Conservation (phyloP, 129 eudicot species). For the Flaveria linearis region DNA sequence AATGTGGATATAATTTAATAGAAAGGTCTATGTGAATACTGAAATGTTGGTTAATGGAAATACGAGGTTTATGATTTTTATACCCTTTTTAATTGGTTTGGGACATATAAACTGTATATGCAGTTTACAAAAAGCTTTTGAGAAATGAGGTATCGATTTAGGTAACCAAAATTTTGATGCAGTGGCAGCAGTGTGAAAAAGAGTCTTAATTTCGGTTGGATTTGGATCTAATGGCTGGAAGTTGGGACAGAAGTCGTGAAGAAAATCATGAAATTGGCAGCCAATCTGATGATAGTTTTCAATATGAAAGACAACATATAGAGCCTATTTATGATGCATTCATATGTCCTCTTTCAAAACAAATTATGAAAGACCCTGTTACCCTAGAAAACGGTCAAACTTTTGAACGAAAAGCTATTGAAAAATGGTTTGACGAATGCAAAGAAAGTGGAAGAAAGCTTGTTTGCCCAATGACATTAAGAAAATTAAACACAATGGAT, state of each 20-base stretch:
- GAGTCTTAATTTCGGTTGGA: conserved; percentile 5
- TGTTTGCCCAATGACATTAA: conserved; percentile 66
- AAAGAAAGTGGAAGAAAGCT: conserved; percentile 67
- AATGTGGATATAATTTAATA: background rate
- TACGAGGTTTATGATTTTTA: too few relatives aligned
- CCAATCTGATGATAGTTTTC: conserved; percentile 78
- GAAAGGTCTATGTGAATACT: background rate
- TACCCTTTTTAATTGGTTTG: background rate
- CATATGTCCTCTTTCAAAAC: conserved; percentile 83
- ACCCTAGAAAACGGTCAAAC: conserved; percentile 81
- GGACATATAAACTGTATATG: background rate
- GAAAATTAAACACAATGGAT: conserved; percentile 64
- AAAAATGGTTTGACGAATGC: conserved; percentile 86
- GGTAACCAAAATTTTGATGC: conserved; percentile 9
- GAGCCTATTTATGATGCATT: conserved; percentile 89
- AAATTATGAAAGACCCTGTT: conserved; percentile 90
- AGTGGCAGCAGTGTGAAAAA: conserved; percentile 4
- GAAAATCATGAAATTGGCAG: conserved; percentile 57
- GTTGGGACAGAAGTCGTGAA: conserved; percentile 46
- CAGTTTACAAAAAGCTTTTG: background rate
- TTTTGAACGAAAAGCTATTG: conserved; percentile 88
- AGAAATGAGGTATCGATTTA: background rate
- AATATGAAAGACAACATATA: conserved; percentile 60
- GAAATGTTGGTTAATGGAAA: background rate
- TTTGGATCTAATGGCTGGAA: conserved; percentile 62